Conservation (phyloP, 306 rosid genomes). For the Trifolium repens region DNA sequence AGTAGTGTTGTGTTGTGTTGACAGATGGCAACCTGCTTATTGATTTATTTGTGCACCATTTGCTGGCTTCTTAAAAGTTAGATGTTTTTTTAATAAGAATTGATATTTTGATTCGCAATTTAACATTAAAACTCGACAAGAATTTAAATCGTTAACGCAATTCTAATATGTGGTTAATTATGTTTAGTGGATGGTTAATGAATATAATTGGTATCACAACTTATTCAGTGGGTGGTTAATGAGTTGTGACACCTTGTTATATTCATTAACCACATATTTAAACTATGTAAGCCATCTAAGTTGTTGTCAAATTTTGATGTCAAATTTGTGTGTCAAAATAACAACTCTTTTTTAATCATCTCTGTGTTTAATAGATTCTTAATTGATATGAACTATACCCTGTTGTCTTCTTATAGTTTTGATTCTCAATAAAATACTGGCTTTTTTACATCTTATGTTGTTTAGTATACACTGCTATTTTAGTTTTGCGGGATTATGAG, state of each 20-base stretch:
- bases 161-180: no score
- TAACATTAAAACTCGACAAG: no score
- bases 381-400: slow-evolving; percentile 5
- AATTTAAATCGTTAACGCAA: no score
- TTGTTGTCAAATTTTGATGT: no score
- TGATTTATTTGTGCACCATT: slow-evolving; percentile 24
- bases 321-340: no score
- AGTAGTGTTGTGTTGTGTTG: slow-evolving; percentile 37
- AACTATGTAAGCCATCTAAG: no score
- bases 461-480: slow-evolving; percentile 15
- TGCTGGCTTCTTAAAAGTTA: slow-evolving; percentile 11
- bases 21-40: neutral
- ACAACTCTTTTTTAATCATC: neutral
- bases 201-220: no score
- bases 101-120: no score
- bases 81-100: neutral
- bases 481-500: neutral
- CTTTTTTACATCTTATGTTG: slow-evolving; percentile 12
- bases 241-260: no score
- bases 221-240: no score
- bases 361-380: slow-evolving; percentile 17
- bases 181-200: no score
- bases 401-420: neutral
- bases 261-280: no score
- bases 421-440: slow-evolving; percentile 7